Percentiles rank a stretch among this genome's conserved stretches.
These are phyloP conservation scores for Glutinoglossum americanum DNA, from an alignment of 495 filamentous ascomycete genomes.

Conservation along the genomic window DNA sequence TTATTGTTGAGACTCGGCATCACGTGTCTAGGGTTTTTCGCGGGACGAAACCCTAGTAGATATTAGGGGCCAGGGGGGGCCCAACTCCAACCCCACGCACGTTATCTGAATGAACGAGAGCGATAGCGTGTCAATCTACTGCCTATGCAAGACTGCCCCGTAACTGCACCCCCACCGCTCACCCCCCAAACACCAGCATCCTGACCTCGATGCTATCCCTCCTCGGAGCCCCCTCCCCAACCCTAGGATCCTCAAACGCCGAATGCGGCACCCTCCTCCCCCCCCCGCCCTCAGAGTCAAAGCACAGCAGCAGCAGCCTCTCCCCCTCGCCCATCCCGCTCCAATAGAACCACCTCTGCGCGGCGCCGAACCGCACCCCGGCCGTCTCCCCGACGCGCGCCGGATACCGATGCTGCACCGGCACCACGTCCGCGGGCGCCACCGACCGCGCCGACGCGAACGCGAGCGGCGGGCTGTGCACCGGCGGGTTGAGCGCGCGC, in stretches of 20 bases:
- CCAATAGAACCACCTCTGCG: conserved; percentile 56
- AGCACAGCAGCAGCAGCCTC: conserved; percentile 63
- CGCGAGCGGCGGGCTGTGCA: conserved; percentile 46
- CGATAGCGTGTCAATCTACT: too few species aligned
- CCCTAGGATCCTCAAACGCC: conserved; percentile 33
- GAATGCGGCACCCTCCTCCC: conserved; percentile 57
- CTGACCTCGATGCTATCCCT: conserved; percentile 74
- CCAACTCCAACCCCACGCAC: too few species aligned
- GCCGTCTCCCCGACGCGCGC: conserved; percentile 54
- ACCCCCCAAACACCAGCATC: conserved; percentile 73
- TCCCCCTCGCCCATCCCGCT: conserved; percentile 59
- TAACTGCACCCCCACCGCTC: too few species aligned
- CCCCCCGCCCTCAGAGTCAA: conserved; percentile 39
- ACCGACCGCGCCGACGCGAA: conserved; percentile 43
- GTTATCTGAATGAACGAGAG: too few species aligned
- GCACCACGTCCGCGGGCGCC: conserved; percentile 39
- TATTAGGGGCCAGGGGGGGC: too few species aligned
- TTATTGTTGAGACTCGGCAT: too few species aligned
- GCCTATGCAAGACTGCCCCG: too few species aligned
- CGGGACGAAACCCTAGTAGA: too few species aligned
- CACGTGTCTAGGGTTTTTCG: too few species aligned
- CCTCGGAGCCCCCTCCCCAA: conserved; percentile 8
- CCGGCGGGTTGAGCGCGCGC: conserved; percentile 54
- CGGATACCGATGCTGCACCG: conserved; percentile 56
- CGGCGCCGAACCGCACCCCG: conserved; percentile 35